These are phyloP conservation scores for Neltuma alba DNA, from an alignment of 306 rosid genomes.

Conservation along the genomic window DNA sequence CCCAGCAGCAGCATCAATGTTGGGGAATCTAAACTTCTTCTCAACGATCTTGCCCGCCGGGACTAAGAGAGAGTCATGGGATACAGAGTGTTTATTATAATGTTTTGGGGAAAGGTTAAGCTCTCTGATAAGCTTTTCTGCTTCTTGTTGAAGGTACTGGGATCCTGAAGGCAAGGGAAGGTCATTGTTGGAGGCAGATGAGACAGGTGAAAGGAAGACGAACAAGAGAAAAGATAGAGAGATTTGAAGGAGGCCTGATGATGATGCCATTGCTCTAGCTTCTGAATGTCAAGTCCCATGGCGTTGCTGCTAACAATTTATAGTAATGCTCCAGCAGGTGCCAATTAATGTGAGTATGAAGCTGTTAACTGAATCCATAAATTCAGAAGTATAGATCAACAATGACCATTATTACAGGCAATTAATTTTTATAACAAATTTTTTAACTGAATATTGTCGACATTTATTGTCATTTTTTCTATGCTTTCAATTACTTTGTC, in stretches of 20 bases:
- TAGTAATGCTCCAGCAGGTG: not conserved
- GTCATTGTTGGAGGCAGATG: slow-evolving; percentile 10
- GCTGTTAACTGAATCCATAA: not conserved
- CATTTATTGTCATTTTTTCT: not conserved
- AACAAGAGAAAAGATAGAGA: slow-evolving; percentile 40
- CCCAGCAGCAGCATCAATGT: slow-evolving; percentile 34
- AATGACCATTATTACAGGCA: not conserved
- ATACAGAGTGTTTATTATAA: slow-evolving; percentile 43
- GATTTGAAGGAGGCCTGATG: slow-evolving; percentile 28
- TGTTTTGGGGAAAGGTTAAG: slow-evolving; percentile 76
- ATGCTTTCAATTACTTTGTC: not conserved
- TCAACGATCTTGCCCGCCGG: slow-evolving; percentile 54
- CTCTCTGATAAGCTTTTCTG: slow-evolving; percentile 71
- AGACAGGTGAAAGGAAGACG: slow-evolving; percentile 36
- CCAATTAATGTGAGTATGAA: not conserved
- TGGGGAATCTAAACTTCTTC: slow-evolving; percentile 64
- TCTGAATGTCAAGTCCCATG: not conserved
- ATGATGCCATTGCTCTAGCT: slow-evolving; percentile 48
- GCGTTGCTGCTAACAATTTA: not conserved
- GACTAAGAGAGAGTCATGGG: slow-evolving; percentile 35
- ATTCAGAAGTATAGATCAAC: not conserved
- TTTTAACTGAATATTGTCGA: not conserved
- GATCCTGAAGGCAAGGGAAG: not conserved
- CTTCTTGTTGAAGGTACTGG: slow-evolving; percentile 36
- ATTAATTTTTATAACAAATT: not conserved